Evolutionary conservation across 2,329 filamentous ascomycete genomes (phyloP), one percentile per base, ranked within the genome.

Genomic region (Verticillium klebahnii): DNA sequence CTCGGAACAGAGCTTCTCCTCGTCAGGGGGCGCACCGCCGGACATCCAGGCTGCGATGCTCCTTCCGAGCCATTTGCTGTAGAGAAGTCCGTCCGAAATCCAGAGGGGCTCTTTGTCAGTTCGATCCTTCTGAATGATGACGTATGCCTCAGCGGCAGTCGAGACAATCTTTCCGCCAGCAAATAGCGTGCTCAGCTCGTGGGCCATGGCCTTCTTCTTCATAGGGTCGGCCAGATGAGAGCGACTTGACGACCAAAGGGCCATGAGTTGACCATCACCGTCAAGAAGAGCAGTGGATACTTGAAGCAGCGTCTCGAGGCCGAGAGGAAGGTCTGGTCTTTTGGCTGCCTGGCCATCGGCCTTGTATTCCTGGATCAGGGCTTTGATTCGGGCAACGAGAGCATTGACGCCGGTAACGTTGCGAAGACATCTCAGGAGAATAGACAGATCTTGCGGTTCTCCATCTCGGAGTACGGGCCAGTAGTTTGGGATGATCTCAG

Each of bases 351-450:
- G 71, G 1, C 69, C 64, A 9, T 75, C 74, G 0, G 73, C 66
- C 59, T 78, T 83, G 14, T 76, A 76, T 64, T 84, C 80, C 57
- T 81, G 79, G 8, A 88, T 81, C 19, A 91, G 77, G 23, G 83
- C 80, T 63, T 85, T 87, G 34, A 96, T 76, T 60, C 89, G 86
- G n/a, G 87, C 82, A 11, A 93, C 73, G 32, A 93, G 71, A n/a
- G 91, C 89, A 64, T 92, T 94, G 36, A 97, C 74, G 0, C 93
- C 93, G 2, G 89, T 82, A 17, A 95, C 80, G 70, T 88, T 97
- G 61, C 82, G 82, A 5, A 99, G 77, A 69, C 88, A 91, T 63
- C 76, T 73, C 1, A 91, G 67, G 17, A 98, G 75, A 2, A 84
- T 73, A 50, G 76, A 73, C 1, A 80, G 67, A 45, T 83, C 82